Percentiles rank a stretch among this genome's conserved stretches.
These are phyloP conservation scores for Gymnopus androsaceus DNA, from an alignment of 1,284 basidiomycete genomes.

Conservation along the genomic window DNA sequence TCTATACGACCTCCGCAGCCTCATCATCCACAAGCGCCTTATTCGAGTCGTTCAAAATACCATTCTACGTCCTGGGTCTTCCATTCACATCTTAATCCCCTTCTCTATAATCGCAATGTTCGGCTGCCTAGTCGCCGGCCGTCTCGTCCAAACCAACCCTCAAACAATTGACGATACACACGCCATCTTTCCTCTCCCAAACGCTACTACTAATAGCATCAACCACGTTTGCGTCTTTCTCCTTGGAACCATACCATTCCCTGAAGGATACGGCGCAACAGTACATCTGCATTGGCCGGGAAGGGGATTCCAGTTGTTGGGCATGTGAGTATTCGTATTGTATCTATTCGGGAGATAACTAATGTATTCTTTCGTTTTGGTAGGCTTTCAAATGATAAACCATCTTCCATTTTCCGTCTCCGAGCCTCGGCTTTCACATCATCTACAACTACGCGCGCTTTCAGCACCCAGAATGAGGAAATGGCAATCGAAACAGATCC, in stretches of 20 bases:
- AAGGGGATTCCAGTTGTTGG: constrained; percentile 84
- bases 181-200: constrained; percentile 78
- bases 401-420: constrained; percentile 89
- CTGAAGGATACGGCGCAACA: constrained; percentile 85
- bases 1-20: too few relatives aligned
- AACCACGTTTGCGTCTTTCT: constrained; percentile 92
- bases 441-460: constrained; percentile 53
- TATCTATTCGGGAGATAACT: not conserved
- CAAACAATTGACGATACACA: constrained; percentile 84
- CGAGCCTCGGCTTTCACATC: constrained; percentile 67
- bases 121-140: constrained; percentile 76
- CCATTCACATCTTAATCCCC: too few relatives aligned
- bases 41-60: too few relatives aligned
- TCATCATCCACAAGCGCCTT: too few relatives aligned
- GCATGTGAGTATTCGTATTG: constrained; percentile 66
- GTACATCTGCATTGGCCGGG: constrained; percentile 92
- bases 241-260: constrained; percentile 84
- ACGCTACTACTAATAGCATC: constrained; percentile 75
- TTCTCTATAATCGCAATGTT: too few relatives aligned
- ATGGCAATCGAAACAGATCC: too few relatives aligned
- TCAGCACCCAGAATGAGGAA: too few relatives aligned
- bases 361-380: constrained; percentile 1
- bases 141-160: constrained; percentile 73
- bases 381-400: constrained; percentile 89
- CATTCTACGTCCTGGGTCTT: too few relatives aligned